Evolutionary conservation across 805 yeast species (phyloP).

Genomic region (Diddensiella transvaalensis): DNA sequence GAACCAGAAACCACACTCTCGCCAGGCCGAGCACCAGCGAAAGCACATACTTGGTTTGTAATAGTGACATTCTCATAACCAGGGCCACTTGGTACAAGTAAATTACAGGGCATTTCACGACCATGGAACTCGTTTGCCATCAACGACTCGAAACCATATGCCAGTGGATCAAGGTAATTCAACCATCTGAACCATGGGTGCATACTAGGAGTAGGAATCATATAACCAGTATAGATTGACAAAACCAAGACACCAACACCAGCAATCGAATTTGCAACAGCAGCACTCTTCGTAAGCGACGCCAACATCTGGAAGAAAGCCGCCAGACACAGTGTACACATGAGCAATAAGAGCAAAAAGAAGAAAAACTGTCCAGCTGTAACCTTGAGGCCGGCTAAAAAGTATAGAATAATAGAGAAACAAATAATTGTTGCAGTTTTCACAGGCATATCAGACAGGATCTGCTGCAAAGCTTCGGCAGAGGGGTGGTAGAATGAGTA

Average conservation of each 20-base stretch:
- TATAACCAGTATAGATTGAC: slow-evolving; percentile 54
- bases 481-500: slow-evolving; percentile 73
- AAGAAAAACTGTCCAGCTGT: slow-evolving; percentile 54
- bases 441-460: slow-evolving; percentile 60
- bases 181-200: slow-evolving; percentile 74
- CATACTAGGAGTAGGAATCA: slow-evolving; percentile 58
- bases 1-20: slow-evolving; percentile 53
- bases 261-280: slow-evolving; percentile 59
- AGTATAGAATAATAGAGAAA: slow-evolving; percentile 52
- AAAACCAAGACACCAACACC: slow-evolving; percentile 51
- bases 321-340: slow-evolving; percentile 46
- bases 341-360: slow-evolving; percentile 43
- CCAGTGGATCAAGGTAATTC: slow-evolving; percentile 28
- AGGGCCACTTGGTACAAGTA: slow-evolving; percentile 59
- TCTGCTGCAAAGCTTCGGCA: slow-evolving; percentile 64
- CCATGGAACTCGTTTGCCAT: slow-evolving; percentile 51
- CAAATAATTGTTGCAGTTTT: slow-evolving; percentile 45
- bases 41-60: slow-evolving; percentile 51
- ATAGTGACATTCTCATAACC: slow-evolving; percentile 42
- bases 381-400: slow-evolving; percentile 50
- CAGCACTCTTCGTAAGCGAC: slow-evolving; percentile 44
- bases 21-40: slow-evolving; percentile 61
- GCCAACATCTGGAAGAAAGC: slow-evolving; percentile 54
- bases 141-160: slow-evolving; percentile 16
- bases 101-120: slow-evolving; percentile 50